Evolutionary conservation across 306 rosid genomes (phyloP).

Genomic region (Hylodesmum podocarpum): DNA sequence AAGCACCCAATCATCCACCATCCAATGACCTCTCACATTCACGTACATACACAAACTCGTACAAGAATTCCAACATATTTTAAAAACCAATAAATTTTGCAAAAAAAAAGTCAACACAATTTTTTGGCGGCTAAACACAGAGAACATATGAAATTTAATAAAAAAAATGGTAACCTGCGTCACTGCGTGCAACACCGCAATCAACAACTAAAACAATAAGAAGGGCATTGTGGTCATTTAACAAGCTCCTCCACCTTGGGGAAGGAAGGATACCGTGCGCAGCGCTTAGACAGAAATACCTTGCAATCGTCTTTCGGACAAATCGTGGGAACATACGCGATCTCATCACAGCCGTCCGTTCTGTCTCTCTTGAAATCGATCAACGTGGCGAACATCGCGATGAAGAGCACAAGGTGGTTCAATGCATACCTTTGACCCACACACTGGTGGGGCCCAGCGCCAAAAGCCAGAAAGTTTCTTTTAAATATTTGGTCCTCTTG

Average conservation of each 20-base stretch:
- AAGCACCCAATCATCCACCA: constrained; percentile 43
- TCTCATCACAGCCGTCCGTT: constrained; percentile 88
- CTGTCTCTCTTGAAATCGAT: constrained; percentile 74
- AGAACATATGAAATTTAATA: background rate
- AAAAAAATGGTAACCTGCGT: background rate
- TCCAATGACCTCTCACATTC: constrained; percentile 33
- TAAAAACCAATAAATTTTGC: background rate
- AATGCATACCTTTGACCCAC: constrained; percentile 88
- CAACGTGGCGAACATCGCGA: constrained; percentile 74
- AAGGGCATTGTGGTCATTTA: constrained; percentile 4
- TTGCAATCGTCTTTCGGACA: constrained; percentile 89
- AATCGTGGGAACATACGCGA: constrained; percentile 68
- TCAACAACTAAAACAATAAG: background rate
- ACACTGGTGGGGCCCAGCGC: constrained; percentile 94
- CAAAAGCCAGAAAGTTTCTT: constrained; percentile 75
- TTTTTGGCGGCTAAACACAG: background rate
- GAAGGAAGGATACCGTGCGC: constrained; percentile 50
- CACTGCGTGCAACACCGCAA: no score
- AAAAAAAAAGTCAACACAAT: background rate
- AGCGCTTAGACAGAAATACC: constrained; percentile 54
- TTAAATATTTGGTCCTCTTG: constrained; percentile 71
- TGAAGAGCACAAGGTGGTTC: constrained; percentile 80
- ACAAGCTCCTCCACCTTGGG: background rate
- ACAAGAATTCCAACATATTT: constrained; percentile 32
- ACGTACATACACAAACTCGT: constrained; percentile 27